Conservation (phyloP, 306 rosid species). For the Quercus bicolor region DNA sequence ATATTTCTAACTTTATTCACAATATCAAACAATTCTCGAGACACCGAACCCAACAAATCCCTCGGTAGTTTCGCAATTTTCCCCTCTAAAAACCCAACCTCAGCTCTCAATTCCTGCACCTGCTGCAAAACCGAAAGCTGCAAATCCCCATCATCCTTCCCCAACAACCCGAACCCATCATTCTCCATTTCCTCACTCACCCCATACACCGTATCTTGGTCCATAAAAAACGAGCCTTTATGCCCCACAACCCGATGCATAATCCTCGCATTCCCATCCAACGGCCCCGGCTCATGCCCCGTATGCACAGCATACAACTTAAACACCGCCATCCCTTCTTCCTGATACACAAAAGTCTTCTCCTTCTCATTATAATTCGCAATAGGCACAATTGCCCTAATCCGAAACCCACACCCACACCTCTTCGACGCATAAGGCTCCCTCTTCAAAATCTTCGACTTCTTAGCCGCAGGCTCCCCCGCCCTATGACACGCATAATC, state of each 20-base stretch:
- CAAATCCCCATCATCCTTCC: conserved; percentile 85
- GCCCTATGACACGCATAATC: conserved; percentile 98
- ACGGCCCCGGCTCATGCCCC: conserved; percentile 96
- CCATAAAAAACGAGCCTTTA: conserved; percentile 77
- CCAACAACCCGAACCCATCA: conserved; percentile 73
- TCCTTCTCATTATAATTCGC: conserved; percentile 93
- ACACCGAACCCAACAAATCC: conserved; percentile 71
- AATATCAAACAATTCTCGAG: conserved; percentile 70
- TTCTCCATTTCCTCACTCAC: conserved; percentile 87
- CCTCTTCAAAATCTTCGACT: conserved; percentile 77
- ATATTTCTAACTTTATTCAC: conserved; percentile 67
- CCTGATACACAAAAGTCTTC: conserved; percentile 93
- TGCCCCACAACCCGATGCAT: conserved; percentile 95
- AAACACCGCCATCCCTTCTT: conserved; percentile 87
- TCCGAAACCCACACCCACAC: conserved; percentile 98
- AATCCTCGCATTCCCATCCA: conserved; percentile 97
- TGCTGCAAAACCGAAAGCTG: conserved; percentile 80
- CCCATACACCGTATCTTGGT: conserved; percentile 84
- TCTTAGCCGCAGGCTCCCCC: conserved; percentile 85
- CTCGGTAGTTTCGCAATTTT: conserved; percentile 56
- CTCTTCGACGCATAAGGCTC: conserved; percentile 94
- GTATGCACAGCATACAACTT: conserved; percentile 96
- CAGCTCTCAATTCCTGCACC: conserved; percentile 80
- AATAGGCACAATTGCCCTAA: conserved; percentile 98
- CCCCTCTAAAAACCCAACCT: conserved; percentile 76